Percentiles rank a stretch among this genome's conserved stretches.
phyloP scores from a whole-genome alignment of 805 yeast species.

The Suhomyces faveliae region DNA sequence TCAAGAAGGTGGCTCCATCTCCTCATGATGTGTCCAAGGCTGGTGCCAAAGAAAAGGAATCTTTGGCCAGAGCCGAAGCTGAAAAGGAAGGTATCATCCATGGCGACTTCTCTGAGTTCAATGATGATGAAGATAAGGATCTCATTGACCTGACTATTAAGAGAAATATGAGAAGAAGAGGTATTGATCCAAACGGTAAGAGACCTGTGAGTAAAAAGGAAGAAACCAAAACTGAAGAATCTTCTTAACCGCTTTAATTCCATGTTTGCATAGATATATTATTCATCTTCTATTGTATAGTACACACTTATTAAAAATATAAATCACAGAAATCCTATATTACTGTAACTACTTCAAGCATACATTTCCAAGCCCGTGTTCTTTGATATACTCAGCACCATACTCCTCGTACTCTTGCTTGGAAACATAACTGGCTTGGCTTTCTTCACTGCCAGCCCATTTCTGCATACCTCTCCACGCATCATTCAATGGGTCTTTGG shows the following conservation, averaged over 20 bases:
- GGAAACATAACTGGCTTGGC: slow-evolving; percentile 52
- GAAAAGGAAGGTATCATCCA: slow-evolving; percentile 78
- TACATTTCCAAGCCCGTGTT: slow-evolving; percentile 75
- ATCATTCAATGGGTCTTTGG: slow-evolving; percentile 69
- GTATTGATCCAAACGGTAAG: slow-evolving; percentile 59
- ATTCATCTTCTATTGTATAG: slow-evolving; percentile 2
- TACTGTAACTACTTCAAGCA: slow-evolving; percentile 22
- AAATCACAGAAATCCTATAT: slow-evolving; percentile 1
- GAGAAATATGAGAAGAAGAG: slow-evolving; percentile 63
- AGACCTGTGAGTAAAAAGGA: slow-evolving; percentile 15
- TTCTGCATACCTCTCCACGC: slow-evolving; percentile 94
- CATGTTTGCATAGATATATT: slow-evolving; percentile 3
- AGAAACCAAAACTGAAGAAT: not conserved
- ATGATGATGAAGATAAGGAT: slow-evolving; percentile 70
- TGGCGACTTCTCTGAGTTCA: slow-evolving; percentile 83
- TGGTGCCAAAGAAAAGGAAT: slow-evolving; percentile 85
- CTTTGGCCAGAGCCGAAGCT: slow-evolving; percentile 75
- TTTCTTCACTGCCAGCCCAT: slow-evolving; percentile 58
- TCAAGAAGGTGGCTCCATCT: slow-evolving; percentile 85
- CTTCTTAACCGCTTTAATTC: not conserved
- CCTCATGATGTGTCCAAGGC: slow-evolving; percentile 83
- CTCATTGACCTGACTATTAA: slow-evolving; percentile 69
- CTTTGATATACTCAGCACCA: slow-evolving; percentile 88
- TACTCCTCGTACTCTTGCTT: slow-evolving; percentile 77
- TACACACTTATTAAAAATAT: not conserved